Percentiles rank a stretch among this genome's conserved stretches.
Conservation (phyloP, 2,329 filamentous ascomycete genomes). For the Penicillium italicum region DNA sequence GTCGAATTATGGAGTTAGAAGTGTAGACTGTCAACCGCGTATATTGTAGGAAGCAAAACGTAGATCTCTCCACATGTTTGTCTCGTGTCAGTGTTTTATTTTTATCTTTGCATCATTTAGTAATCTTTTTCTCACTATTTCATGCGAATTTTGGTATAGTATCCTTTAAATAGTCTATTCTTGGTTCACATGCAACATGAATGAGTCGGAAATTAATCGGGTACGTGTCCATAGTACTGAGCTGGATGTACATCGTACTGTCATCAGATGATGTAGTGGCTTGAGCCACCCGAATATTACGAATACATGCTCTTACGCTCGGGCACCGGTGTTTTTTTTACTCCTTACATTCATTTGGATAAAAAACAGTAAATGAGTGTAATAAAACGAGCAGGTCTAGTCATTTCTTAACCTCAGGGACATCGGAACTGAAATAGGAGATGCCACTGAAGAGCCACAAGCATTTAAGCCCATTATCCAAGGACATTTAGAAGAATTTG, state of each 20-base stretch:
- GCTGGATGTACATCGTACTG: no score
- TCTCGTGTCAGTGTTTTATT: background rate
- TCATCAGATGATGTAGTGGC: background rate
- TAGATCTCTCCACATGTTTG: background rate
- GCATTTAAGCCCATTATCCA: background rate
- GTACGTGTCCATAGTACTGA: no score
- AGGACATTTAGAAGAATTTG: background rate
- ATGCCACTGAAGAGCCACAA: no score
- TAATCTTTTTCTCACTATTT: no score
- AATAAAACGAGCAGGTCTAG: background rate
- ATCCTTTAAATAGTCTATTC: no score
- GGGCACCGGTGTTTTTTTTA: background rate
- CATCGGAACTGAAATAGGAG: background rate
- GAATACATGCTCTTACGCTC: background rate
- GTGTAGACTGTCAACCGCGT: background rate
- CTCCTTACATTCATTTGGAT: background rate
- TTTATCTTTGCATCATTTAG: background rate
- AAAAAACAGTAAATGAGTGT: background rate
- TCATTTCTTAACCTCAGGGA: background rate
- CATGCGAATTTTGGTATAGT: no score
- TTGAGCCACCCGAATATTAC: background rate
- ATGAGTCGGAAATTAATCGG: no score
- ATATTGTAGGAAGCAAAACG: background rate
- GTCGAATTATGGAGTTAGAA: background rate
- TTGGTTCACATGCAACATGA: no score